phyloP scores from a whole-genome alignment of 345 rosid genomes.

The Nasturtium officinale region DNA sequence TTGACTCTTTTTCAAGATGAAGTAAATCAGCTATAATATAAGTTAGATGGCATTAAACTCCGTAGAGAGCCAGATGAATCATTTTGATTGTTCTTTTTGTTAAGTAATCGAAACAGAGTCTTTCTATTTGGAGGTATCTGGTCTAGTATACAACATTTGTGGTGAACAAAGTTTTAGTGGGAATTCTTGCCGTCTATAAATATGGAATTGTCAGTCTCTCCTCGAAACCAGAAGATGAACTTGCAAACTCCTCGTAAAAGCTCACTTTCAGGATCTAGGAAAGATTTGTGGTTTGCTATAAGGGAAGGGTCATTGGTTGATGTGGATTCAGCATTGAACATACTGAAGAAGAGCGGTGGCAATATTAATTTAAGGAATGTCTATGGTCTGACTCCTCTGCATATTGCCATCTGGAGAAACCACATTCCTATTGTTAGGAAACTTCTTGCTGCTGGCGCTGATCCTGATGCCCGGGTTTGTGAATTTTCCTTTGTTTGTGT shows the following conservation, averaged over 20 bases:
- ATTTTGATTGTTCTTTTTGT: constrained; percentile 14
- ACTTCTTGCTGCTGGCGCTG: constrained; percentile 93
- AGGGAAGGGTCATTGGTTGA: constrained; percentile 83
- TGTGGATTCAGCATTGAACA: constrained; percentile 67
- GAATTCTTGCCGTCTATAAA: constrained; percentile 13
- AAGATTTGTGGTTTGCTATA: constrained; percentile 80
- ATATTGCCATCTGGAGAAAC: constrained; percentile 93
- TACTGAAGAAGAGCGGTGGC: constrained; percentile 82
- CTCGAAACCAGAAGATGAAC: constrained; percentile 64
- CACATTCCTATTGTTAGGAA: constrained; percentile 83
- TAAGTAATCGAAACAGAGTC: constrained; percentile 7
- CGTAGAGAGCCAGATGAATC: not conserved
- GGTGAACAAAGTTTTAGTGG: constrained; percentile 12
- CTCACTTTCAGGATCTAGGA: constrained; percentile 48
- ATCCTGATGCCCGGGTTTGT: constrained; percentile 97
- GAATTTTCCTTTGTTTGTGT: constrained; percentile 25
- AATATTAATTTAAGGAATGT: constrained; percentile 69
- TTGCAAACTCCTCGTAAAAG: constrained; percentile 55
- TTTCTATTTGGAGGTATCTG: constrained; percentile 14
- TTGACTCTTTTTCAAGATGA: not conserved
- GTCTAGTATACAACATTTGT: constrained; percentile 10
- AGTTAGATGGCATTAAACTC: not conserved
- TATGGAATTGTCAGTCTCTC: constrained; percentile 63
- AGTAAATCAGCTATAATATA: not conserved
- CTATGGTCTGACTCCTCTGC: constrained; percentile 87